A percentile compares a stretch with the other conserved stretches of the same genome.
phyloP scores from a whole-genome alignment of 1,284 basidiomycete species.

The Inonotus hispidus region DNA sequence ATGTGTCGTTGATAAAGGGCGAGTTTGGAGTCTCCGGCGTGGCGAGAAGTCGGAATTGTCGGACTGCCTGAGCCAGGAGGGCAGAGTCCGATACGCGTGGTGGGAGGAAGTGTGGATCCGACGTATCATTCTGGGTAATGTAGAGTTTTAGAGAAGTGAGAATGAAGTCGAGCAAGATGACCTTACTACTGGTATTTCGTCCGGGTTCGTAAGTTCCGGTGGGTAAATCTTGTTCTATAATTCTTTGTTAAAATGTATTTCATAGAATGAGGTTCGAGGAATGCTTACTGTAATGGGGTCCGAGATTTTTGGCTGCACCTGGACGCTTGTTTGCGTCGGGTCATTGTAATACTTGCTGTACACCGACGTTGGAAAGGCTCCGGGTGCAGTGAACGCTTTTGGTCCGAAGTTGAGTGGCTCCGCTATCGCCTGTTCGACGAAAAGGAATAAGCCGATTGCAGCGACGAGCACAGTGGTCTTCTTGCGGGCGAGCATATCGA shows the following conservation, averaged over 20 bases:
- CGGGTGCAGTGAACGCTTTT: slow-evolving; percentile 51
- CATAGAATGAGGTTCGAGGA: neutral
- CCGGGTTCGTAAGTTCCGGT: slow-evolving; percentile 52
- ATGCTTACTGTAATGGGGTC: slow-evolving; percentile 54
- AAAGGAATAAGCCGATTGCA: neutral
- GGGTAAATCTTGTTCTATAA: slow-evolving; percentile 37
- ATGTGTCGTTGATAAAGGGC: slow-evolving; percentile 44
- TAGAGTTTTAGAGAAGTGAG: neutral
- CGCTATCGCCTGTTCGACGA: neutral
- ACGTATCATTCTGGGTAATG: slow-evolving; percentile 38
- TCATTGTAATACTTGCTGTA: slow-evolving; percentile 60
- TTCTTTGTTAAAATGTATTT: slow-evolving; percentile 5
- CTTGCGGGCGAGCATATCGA: neutral
- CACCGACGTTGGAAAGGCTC: slow-evolving; percentile 58
- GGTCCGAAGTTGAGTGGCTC: slow-evolving; percentile 25
- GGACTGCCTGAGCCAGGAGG: slow-evolving; percentile 44
- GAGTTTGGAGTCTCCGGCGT: slow-evolving; percentile 32
- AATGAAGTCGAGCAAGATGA: neutral
- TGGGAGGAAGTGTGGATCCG: slow-evolving; percentile 63
- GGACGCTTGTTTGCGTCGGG: slow-evolving; percentile 60
- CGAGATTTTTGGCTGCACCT: slow-evolving; percentile 66
- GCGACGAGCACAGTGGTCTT: neutral
- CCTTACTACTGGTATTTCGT: slow-evolving; percentile 14
- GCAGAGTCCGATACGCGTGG: slow-evolving; percentile 38
- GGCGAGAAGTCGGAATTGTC: slow-evolving; percentile 49